Conservation (phyloP, 148 eudicot genomes). For the Amaranthus hypochondriacus region DNA sequence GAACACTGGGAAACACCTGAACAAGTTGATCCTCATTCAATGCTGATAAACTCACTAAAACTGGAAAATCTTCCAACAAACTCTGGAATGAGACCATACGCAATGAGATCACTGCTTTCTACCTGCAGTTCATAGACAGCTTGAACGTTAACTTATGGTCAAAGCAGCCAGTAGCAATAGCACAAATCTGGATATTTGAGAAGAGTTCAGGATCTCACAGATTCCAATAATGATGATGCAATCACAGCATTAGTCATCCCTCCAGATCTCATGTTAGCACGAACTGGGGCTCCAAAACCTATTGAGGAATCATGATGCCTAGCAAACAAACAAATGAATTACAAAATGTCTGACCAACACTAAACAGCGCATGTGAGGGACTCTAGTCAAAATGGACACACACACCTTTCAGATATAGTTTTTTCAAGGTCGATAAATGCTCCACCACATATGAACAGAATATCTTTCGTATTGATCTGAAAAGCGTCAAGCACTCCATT, state of each 20-base stretch:
- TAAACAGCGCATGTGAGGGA: background rate
- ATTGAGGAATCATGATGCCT: conserved; percentile 99
- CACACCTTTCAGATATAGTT: conserved; percentile 93
- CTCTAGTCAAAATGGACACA: conserved; percentile 1
- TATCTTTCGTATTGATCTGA: conserved; percentile 96
- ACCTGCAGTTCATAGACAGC: conserved; percentile 51
- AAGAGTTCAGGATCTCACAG: conserved; percentile 19
- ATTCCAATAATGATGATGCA: conserved; percentile 78
- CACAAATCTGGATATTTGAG: conserved; percentile 2
- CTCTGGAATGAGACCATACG: conserved; percentile 97
- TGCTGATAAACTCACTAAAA: conserved; percentile 87
- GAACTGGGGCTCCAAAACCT: conserved; percentile 96
- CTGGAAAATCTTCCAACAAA: conserved; percentile 97
- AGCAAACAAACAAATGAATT: conserved; percentile 10
- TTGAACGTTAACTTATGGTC: background rate
- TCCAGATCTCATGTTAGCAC: conserved; percentile 88
- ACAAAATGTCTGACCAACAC: background rate
- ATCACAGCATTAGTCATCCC: conserved; percentile 65
- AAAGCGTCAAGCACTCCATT: conserved; percentile 10
- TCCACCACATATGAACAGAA: conserved; percentile 96
- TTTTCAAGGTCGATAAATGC: conserved; percentile 97
- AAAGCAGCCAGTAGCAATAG: background rate
- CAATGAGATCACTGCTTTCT: conserved; percentile 93
- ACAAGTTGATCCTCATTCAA: conserved; percentile 95
- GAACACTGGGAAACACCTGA: conserved; percentile 44